phyloP scores from a whole-genome alignment of 148 eudicot genomes.

The Cornus florida region DNA sequence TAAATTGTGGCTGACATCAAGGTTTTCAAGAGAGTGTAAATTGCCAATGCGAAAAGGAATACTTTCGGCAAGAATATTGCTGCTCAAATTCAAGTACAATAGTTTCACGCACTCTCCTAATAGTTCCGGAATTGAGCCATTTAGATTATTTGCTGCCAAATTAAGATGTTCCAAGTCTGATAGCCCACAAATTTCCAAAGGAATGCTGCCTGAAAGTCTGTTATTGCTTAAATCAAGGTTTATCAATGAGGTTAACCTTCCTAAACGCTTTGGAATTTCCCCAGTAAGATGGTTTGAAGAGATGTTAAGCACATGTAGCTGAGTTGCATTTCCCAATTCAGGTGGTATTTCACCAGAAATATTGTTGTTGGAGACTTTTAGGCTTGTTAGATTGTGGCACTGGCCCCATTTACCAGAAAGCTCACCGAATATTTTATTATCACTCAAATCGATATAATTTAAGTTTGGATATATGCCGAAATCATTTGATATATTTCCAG shows the following conservation, averaged over 20 bases:
- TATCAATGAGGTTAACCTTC: too few relatives aligned
- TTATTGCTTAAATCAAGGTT: neutral
- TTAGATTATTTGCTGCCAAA: neutral
- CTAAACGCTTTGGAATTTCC: too few relatives aligned
- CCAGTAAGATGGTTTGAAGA: neutral
- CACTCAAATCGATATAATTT: conserved; percentile 6
- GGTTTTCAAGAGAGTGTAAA: neutral
- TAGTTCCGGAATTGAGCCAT: neutral
- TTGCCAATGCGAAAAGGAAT: neutral
- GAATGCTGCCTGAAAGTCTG: neutral
- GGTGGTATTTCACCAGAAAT: conserved; percentile 8
- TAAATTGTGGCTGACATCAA: conserved; percentile 7
- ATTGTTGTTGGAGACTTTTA: conserved; percentile 10
- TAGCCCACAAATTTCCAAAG: neutral
- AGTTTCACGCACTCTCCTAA: neutral
- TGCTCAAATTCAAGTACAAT: neutral
- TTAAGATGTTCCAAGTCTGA: neutral
- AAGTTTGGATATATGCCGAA: conserved; percentile 10
- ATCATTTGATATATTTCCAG: neutral
- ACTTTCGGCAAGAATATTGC: too few relatives aligned
- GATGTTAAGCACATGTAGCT: neutral
- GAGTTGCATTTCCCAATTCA: neutral
- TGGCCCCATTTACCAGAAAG: conserved; percentile 7
- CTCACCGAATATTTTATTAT: conserved; percentile 12
- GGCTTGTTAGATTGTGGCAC: neutral